A percentile compares a stretch with the other conserved stretches of the same genome.
Evolutionary conservation across 2,329 filamentous ascomycete genomes (phyloP).

Genomic region (Fusarium falciforme): DNA sequence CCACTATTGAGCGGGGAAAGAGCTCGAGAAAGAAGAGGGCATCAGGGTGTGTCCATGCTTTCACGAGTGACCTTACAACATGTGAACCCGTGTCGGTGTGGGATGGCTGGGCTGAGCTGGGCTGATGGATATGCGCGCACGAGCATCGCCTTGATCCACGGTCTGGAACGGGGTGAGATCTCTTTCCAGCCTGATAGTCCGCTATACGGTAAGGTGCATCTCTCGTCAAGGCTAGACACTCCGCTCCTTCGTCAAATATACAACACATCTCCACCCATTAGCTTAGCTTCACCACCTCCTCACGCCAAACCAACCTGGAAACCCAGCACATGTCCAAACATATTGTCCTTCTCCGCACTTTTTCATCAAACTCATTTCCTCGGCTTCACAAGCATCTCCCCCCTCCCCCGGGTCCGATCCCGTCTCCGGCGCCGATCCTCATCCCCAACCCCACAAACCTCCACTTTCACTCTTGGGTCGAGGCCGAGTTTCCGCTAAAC

Average conservation of each 20-base stretch:
- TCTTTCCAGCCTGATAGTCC: background rate
- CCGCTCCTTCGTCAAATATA: background rate
- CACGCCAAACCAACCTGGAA: background rate
- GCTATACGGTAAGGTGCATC: background rate
- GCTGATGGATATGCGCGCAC: background rate
- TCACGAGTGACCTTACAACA: background rate
- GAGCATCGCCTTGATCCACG: background rate
- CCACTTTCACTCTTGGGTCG: constrained; percentile 4
- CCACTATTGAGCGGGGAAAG: constrained; percentile 2
- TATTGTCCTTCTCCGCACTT: background rate
- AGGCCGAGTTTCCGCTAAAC: background rate
- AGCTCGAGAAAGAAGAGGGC: background rate
- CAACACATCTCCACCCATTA: background rate
- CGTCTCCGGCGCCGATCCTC: constrained; percentile 30
- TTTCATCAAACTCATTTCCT: background rate
- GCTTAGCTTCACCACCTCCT: background rate
- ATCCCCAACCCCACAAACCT: constrained; percentile 29
- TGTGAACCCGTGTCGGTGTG: constrained; percentile 2
- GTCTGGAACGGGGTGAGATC: background rate
- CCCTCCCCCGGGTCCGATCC: constrained; percentile 28
- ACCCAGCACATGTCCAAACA: constrained; percentile 3
- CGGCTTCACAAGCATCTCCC: background rate
- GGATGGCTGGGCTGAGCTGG: background rate
- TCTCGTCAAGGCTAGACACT: background rate
- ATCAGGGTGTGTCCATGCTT: background rate